These are phyloP conservation scores for Aegle marmelos DNA, from an alignment of 345 rosid species.

Conservation along the genomic window DNA sequence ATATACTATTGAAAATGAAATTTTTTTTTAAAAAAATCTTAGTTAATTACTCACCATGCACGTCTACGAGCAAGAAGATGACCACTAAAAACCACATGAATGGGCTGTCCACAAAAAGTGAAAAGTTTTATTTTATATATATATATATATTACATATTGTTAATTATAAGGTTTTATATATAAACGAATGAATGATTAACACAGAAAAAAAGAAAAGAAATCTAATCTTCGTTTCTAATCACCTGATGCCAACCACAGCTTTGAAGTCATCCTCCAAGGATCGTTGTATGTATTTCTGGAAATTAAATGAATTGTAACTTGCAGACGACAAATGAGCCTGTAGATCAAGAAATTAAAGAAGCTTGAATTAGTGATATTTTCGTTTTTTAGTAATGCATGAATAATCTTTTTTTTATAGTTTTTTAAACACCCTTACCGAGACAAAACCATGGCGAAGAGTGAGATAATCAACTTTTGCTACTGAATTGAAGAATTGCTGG, in stretches of 20 bases:
- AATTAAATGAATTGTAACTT: conserved; percentile 43
- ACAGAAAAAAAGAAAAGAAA: too few species aligned
- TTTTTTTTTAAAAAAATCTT: background rate
- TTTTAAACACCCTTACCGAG: conserved; percentile 28
- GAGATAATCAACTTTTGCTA: conserved; percentile 72
- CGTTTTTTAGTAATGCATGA: too few species aligned
- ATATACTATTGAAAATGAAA: background rate
- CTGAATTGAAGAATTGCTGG: conserved; percentile 60
- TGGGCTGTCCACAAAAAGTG: conserved; percentile 37
- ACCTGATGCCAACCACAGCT: conserved; percentile 78
- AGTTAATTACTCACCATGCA: conserved; percentile 49
- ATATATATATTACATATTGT: too few species aligned
- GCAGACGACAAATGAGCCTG: conserved; percentile 60
- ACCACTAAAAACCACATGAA: conserved; percentile 69
- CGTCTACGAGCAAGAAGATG: conserved; percentile 59
- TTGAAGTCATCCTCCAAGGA: conserved; percentile 79
- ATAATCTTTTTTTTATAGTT: too few species aligned
- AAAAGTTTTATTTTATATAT: background rate
- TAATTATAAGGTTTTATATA: background rate
- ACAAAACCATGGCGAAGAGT: conserved; percentile 81
- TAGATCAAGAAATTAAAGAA: background rate
- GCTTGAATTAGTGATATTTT: background rate
- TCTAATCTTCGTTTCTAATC: too few species aligned
- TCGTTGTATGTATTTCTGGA: conserved; percentile 69
- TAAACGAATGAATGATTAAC: too few species aligned